Evolutionary conservation across 805 yeast species (phyloP).

Genomic region (Nakazawaea wickerhamii): DNA sequence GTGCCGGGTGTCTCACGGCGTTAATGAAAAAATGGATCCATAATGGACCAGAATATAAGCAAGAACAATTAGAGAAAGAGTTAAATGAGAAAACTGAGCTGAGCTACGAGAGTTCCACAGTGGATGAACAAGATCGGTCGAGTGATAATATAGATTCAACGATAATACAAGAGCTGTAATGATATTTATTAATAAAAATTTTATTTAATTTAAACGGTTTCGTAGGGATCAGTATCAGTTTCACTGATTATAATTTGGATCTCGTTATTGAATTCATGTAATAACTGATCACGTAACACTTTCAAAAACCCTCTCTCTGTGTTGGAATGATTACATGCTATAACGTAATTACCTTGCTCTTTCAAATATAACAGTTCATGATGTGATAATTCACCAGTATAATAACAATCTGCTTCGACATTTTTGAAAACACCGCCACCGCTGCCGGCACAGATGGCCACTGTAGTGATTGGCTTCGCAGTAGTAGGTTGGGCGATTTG

Average conservation of each 20-base stretch:
- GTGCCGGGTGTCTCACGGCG: conserved; percentile 68
- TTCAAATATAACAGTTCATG: conserved; percentile 75
- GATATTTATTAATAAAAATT: neutral
- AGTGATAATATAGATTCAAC: neutral
- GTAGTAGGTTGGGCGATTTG: conserved; percentile 50
- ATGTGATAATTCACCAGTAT: conserved; percentile 93
- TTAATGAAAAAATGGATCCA: conserved; percentile 68
- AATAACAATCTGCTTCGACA: conserved; percentile 59
- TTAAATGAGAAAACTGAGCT: neutral
- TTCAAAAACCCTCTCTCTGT: conserved; percentile 83
- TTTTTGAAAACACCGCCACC: conserved; percentile 75
- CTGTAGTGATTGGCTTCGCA: conserved; percentile 35
- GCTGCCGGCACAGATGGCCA: conserved; percentile 95
- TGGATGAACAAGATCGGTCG: neutral
- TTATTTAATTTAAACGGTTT: conserved; percentile 5
- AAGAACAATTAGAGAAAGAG: conserved; percentile 16
- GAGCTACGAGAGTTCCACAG: conserved; percentile 1
- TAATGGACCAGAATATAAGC: conserved; percentile 17
- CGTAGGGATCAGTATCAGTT: conserved; percentile 62
- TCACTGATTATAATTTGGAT: conserved; percentile 45
- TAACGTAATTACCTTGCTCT: conserved; percentile 67
- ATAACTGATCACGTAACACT: conserved; percentile 46
- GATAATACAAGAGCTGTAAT: no score
- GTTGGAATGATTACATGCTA: conserved; percentile 85
- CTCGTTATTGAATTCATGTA: conserved; percentile 32